Evolutionary conservation across 108 stramenopile genomes (phyloP), one percentile per base, ranked within the genome.

Genomic region (Conticribra guillardii): DNA sequence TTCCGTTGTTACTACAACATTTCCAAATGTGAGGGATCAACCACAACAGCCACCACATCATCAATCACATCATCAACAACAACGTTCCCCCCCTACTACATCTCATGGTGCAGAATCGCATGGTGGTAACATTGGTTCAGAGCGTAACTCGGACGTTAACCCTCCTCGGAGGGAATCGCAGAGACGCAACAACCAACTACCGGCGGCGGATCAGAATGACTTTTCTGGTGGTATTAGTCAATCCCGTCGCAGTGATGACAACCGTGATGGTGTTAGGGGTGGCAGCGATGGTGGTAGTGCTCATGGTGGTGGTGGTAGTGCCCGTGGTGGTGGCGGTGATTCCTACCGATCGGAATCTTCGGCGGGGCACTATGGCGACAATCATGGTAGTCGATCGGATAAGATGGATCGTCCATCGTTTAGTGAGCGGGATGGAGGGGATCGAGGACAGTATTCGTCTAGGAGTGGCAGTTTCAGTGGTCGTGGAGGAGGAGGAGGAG

Each of bases 111-210:
- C n/a, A n/a, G n/a, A n/a, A n/a, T n/a, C n/a, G n/a, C n/a, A n/a
- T n/a, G n/a, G n/a, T n/a, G n/a, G n/a, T n/a, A n/a, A n/a, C n/a
- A n/a, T n/a, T n/a, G n/a, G n/a, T n/a, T n/a, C n/a, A n/a, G n/a
- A n/a, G n/a, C n/a, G n/a, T n/a, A n/a, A n/a, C n/a, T n/a, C n/a
- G n/a, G n/a, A n/a, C n/a, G n/a, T n/a, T n/a, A n/a, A n/a, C n/a
- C n/a, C n/a, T n/a, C n/a, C n/a, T n/a, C n/a, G n/a, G n/a, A n/a
- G n/a, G n/a, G n/a, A n/a, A n/a, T n/a, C n/a, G n/a, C n/a, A n/a
- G 28, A 50, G 48, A 24, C 63, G 30, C 50, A 48, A 50, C 49
- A 47, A 9, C 29, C 48, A 11, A 16, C 48, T n/a, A n/a, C n/a
- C n/a, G n/a, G n/a, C 29, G 49, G 63, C 19, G 44, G 49, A 51